phyloP scores from a whole-genome alignment of 2,329 filamentous ascomycete species.

The Diaporthe sp. region DNA sequence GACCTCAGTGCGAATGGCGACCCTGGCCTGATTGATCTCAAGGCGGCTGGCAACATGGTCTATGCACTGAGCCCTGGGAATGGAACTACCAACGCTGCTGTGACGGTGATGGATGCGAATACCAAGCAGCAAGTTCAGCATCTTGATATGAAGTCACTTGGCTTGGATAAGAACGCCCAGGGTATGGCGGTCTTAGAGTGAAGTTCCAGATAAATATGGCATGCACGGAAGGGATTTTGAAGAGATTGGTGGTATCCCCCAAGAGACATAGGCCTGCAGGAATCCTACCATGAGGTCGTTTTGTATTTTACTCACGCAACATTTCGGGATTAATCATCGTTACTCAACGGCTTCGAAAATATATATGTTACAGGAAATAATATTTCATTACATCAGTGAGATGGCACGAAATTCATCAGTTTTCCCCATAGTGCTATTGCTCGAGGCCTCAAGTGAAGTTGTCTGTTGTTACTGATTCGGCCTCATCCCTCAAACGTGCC shows the following conservation, averaged over 20 bases:
- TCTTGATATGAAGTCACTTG: constrained; percentile 47
- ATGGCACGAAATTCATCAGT: no score
- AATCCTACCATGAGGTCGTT: background rate
- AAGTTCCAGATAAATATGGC: constrained; percentile 43
- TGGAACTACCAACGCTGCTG: constrained; percentile 53
- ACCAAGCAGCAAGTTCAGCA: constrained; percentile 51
- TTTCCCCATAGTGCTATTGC: background rate
- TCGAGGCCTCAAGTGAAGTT: background rate
- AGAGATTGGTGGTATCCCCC: no score
- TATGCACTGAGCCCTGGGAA: constrained; percentile 71
- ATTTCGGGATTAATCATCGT: background rate
- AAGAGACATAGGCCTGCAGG: no score
- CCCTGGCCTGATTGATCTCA: constrained; percentile 68
- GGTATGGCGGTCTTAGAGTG: constrained; percentile 51
- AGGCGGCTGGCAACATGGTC: constrained; percentile 65
- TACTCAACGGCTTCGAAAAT: background rate
- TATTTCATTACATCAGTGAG: no score
- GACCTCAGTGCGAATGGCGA: constrained; percentile 62
- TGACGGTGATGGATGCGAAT: constrained; percentile 54
- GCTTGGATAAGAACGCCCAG: constrained; percentile 46
- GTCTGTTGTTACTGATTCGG: background rate
- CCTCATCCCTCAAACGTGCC: background rate
- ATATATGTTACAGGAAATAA: no score
- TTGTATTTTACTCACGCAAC: background rate
- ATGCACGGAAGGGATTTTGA: background rate